These are phyloP conservation scores for Calonectria ilicicola DNA, from an alignment of 2,329 filamentous ascomycete genomes.

Conservation along the genomic window DNA sequence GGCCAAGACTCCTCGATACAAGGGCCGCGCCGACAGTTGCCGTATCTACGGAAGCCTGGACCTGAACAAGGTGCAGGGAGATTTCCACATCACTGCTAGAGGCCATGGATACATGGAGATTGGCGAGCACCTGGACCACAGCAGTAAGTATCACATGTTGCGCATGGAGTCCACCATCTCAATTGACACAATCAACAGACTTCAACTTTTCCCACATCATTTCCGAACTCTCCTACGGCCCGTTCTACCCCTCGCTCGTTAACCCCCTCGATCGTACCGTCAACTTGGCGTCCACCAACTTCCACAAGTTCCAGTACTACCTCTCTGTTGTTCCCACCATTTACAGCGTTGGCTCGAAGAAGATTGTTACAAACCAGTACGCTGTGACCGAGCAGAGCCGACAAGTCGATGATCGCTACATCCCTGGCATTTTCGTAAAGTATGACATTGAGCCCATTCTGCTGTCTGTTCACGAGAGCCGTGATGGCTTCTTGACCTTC, in stretches of 20 bases:
- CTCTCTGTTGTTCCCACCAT: conserved; percentile 94
- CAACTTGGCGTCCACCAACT: conserved; percentile 79
- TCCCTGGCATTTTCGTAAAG: conserved; percentile 97
- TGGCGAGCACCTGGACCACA: conserved; percentile 84
- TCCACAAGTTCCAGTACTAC: conserved; percentile 99
- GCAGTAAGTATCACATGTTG: conserved; percentile 63
- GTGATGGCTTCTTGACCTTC: conserved; percentile 80
- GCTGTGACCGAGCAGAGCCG: conserved; percentile 92
- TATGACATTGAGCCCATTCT: conserved; percentile 98
- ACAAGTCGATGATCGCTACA: conserved; percentile 73
- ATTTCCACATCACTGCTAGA: conserved; percentile 96
- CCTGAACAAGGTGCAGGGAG: conserved; percentile 96
- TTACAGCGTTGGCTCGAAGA: conserved; percentile 78
- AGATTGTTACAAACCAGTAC: conserved; percentile 96
- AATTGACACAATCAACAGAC: conserved; percentile 56
- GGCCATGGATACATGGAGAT: conserved; percentile 94
- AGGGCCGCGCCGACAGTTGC: conserved; percentile 76
- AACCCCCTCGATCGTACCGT: conserved; percentile 96
- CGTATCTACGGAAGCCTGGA: conserved; percentile 91
- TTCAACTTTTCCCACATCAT: conserved; percentile 99
- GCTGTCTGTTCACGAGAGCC: conserved; percentile 85
- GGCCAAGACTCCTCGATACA: conserved; percentile 80
- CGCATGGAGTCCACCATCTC: neutral
- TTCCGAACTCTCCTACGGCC: conserved; percentile 94
- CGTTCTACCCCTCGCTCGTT: conserved; percentile 92